Evolutionary conservation across 345 rosid species (phyloP).

Genomic region (Syzygium aromaticum): DNA sequence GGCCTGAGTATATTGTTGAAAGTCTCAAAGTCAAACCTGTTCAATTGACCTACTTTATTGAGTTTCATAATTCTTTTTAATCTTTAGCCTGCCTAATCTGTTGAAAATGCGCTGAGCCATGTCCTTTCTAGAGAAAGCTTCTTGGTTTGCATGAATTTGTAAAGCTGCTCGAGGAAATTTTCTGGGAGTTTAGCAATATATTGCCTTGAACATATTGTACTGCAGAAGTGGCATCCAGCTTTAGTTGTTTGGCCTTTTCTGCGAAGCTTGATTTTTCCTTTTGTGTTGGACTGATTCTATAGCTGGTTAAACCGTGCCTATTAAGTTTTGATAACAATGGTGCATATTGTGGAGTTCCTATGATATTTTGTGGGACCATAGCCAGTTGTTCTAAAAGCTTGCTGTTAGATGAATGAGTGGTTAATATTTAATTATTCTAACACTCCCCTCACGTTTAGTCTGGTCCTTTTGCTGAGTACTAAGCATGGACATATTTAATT

Average conservation of each 20-base stretch:
- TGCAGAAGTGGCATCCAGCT: neutral
- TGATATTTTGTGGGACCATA: neutral
- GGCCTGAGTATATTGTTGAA: neutral
- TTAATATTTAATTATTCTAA: too few relatives aligned
- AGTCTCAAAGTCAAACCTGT: neutral
- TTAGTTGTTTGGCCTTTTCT: neutral
- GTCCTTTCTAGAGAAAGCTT: neutral
- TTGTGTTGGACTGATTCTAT: neutral
- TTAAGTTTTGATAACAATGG: neutral
- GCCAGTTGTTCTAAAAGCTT: too few relatives aligned
- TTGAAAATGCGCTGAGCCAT: neutral
- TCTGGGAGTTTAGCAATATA: neutral
- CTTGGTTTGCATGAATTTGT: neutral
- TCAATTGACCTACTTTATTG: neutral
- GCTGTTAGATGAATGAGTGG: too few relatives aligned
- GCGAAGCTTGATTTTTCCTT: neutral
- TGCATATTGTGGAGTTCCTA: neutral
- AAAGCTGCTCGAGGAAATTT: neutral
- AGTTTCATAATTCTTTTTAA: neutral
- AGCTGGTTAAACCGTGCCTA: neutral
- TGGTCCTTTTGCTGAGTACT: too few relatives aligned
- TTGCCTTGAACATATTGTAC: neutral
- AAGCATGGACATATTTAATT: too few relatives aligned
- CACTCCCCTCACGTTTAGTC: too few relatives aligned
- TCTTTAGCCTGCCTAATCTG: neutral